These are phyloP conservation scores for Wickerhamiella cacticola DNA, from an alignment of 805 yeast species.

Conservation along the genomic window DNA sequence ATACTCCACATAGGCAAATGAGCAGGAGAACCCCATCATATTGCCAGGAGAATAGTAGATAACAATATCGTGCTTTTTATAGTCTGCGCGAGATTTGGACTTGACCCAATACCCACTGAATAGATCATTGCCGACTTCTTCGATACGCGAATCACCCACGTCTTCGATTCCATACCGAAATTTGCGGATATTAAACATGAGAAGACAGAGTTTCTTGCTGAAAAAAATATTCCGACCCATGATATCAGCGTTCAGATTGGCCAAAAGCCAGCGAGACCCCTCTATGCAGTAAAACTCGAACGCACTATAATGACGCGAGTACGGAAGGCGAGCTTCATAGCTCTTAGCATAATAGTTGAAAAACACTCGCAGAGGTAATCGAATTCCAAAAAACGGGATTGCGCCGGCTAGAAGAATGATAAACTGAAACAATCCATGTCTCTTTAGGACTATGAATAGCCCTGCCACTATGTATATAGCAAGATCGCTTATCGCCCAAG, in stretches of 20 bases:
- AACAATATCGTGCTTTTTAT: slow-evolving; percentile 31
- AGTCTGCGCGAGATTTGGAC: slow-evolving; percentile 25
- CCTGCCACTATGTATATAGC: neutral
- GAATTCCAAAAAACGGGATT: slow-evolving; percentile 14
- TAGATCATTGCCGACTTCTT: slow-evolving; percentile 21
- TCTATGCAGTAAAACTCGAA: slow-evolving; percentile 22
- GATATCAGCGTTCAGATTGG: slow-evolving; percentile 19
- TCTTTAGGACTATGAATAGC: neutral
- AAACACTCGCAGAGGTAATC: slow-evolving; percentile 22
- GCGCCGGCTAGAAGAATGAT: slow-evolving; percentile 6
- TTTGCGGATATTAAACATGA: slow-evolving; percentile 22
- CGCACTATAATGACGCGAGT: slow-evolving; percentile 19
- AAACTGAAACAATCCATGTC: slow-evolving; percentile 6
- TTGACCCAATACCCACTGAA: slow-evolving; percentile 29
- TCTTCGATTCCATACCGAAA: slow-evolving; percentile 26
- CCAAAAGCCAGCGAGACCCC: slow-evolving; percentile 21
- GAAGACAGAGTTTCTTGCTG: slow-evolving; percentile 17
- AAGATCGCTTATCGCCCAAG: slow-evolving; percentile 20
- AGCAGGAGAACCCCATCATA: slow-evolving; percentile 27
- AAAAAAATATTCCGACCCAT: slow-evolving; percentile 22
- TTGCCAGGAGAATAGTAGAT: slow-evolving; percentile 37
- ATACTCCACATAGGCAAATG: slow-evolving; percentile 37
- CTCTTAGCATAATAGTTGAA: slow-evolving; percentile 20
- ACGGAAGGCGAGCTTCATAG: slow-evolving; percentile 23
- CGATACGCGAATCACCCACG: slow-evolving; percentile 24